These are phyloP conservation scores for Apiotrichum sp. DNA, from an alignment of 1,284 basidiomycete species.

Conservation along the genomic window DNA sequence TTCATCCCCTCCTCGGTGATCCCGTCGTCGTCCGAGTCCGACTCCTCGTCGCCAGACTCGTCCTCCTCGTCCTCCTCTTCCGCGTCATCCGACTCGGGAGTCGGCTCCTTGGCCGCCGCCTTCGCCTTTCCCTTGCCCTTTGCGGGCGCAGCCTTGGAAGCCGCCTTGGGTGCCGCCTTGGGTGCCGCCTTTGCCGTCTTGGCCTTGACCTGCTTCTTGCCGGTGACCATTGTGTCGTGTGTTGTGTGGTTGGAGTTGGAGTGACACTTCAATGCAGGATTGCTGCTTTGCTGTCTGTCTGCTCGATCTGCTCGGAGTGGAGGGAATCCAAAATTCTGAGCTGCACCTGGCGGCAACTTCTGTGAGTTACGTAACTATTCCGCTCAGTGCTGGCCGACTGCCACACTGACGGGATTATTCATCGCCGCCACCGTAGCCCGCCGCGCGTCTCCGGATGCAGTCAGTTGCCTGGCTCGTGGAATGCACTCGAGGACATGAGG, in stretches of 20 bases:
- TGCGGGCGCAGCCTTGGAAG: constrained; percentile 15
- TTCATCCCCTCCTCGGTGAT: constrained; percentile 74
- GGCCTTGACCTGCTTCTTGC: constrained; percentile 26
- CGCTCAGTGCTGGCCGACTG: not conserved
- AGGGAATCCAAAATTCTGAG: constrained; percentile 7
- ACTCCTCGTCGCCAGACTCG: constrained; percentile 48
- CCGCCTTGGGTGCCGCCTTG: constrained; percentile 14
- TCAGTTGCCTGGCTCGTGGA: too few species aligned
- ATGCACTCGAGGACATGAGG: too few species aligned
- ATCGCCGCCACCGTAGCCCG: not conserved
- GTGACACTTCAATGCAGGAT: too few species aligned
- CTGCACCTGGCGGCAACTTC: too few species aligned
- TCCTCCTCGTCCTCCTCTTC: constrained; percentile 23
- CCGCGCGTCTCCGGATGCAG: too few species aligned
- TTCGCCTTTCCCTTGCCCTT: constrained; percentile 22
- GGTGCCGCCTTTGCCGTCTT: constrained; percentile 14
- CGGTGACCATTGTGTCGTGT: constrained; percentile 28
- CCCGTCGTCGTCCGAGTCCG: constrained; percentile 73
- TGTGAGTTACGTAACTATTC: not conserved
- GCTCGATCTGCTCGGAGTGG: constrained; percentile 15
- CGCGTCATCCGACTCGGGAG: constrained; percentile 5
- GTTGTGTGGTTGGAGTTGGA: not conserved
- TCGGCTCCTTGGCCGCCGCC: constrained; percentile 10
- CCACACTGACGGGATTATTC: not conserved
- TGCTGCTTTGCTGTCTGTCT: too few species aligned